These are phyloP conservation scores for Leccinum ponderosum DNA, from an alignment of 1,284 basidiomycete genomes.

Conservation along the genomic window DNA sequence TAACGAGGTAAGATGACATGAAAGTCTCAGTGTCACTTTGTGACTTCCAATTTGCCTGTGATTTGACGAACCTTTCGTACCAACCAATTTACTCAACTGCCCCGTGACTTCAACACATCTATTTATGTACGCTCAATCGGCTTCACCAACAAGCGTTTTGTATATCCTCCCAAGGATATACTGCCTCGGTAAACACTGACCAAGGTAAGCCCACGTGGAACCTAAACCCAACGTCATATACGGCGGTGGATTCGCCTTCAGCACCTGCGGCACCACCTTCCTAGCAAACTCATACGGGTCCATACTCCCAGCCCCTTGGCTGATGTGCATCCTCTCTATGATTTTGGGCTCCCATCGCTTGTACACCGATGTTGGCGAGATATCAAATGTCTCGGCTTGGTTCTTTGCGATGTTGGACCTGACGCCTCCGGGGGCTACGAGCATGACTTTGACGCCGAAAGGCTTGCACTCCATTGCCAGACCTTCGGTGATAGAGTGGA, in stretches of 20 bases:
- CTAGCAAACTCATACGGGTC: constrained; percentile 51
- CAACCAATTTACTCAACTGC: neutral
- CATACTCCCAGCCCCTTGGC: constrained; percentile 51
- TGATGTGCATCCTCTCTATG: constrained; percentile 48
- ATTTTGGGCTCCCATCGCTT: constrained; percentile 51
- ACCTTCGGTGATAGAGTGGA: constrained; percentile 59
- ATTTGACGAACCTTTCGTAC: neutral
- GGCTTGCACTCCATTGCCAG: constrained; percentile 72
- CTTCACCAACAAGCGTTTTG: neutral
- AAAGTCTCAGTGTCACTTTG: no score
- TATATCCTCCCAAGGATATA: constrained; percentile 22
- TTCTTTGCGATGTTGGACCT: constrained; percentile 61
- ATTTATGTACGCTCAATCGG: neutral
- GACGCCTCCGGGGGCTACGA: constrained; percentile 59
- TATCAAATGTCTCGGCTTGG: constrained; percentile 39
- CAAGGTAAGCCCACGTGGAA: constrained; percentile 21
- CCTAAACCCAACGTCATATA: constrained; percentile 42
- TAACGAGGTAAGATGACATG: no score
- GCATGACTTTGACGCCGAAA: constrained; percentile 62
- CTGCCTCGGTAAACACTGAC: constrained; percentile 28
- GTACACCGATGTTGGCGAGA: constrained; percentile 54
- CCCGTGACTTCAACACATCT: neutral
- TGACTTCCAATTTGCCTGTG: neutral
- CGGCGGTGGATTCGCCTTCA: constrained; percentile 41
- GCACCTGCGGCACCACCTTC: constrained; percentile 44